Conservation (phyloP, 352 stramenopile species). For the Phytophthora cryptogea region DNA sequence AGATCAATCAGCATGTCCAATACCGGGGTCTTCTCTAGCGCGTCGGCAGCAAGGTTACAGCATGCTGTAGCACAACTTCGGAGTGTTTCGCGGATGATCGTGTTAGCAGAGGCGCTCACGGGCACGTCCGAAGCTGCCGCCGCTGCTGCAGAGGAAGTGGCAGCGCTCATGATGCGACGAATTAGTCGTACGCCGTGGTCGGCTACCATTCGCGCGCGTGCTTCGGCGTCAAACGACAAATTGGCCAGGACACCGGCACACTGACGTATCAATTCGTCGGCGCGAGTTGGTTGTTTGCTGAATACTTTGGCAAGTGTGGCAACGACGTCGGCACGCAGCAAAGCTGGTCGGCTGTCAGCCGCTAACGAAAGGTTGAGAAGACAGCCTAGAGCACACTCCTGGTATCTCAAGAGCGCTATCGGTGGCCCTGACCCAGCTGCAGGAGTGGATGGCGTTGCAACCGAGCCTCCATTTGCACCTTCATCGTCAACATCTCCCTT, state of each 20-base stretch:
- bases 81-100: slow-evolving; percentile 60
- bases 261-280: slow-evolving; percentile 69
- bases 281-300: slow-evolving; percentile 58
- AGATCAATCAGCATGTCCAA: slow-evolving; percentile 84
- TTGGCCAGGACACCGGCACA: slow-evolving; percentile 72
- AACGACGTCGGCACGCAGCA: slow-evolving; percentile 67
- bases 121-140: slow-evolving; percentile 25
- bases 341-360: slow-evolving; percentile 57
- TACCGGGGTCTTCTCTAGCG: slow-evolving; percentile 68
- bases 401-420: slow-evolving; percentile 51
- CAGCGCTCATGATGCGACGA: slow-evolving; percentile 66
- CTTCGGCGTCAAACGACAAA: slow-evolving; percentile 74
- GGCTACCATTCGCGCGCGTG: slow-evolving; percentile 58
- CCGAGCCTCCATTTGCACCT: slow-evolving; percentile 4
- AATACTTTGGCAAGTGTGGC: slow-evolving; percentile 72
- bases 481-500: slow-evolving; percentile 73
- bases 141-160: slow-evolving; percentile 22
- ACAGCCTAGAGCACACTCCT: slow-evolving; percentile 77
- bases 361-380: slow-evolving; percentile 85
- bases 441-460: slow-evolving; percentile 40
- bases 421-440: slow-evolving; percentile 23
- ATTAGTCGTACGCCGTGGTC: slow-evolving; percentile 68
- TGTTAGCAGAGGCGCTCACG: slow-evolving; percentile 22
- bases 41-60: slow-evolving; percentile 76
- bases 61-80: slow-evolving; percentile 74